A percentile compares a stretch with the other conserved stretches of the same genome.
These are phyloP conservation scores for Lactarius akahatsu DNA, from an alignment of 768 basidiomycete genomes.

Conservation along the genomic window DNA sequence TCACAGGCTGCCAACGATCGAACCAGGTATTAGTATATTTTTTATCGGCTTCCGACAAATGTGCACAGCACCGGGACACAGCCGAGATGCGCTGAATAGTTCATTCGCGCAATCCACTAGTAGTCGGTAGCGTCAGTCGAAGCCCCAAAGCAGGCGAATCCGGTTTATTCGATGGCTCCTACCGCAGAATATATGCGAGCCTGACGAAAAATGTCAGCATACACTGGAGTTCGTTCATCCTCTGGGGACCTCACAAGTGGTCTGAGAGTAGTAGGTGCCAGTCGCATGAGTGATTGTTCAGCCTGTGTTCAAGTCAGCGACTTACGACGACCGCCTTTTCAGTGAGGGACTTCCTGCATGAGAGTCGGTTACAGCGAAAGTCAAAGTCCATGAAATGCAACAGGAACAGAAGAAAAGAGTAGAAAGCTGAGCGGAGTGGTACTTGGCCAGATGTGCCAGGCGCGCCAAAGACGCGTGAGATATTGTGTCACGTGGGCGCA, in stretches of 20 bases:
- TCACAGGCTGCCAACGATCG: slow-evolving; percentile 62
- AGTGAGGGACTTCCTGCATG: slow-evolving; percentile 60
- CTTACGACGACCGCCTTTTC: slow-evolving; percentile 87
- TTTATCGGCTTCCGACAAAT: not conserved
- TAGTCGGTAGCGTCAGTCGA: slow-evolving; percentile 9
- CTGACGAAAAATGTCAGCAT: slow-evolving; percentile 38
- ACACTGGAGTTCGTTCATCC: not conserved
- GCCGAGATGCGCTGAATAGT: slow-evolving; percentile 69
- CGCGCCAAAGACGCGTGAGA: not conserved
- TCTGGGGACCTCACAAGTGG: slow-evolving; percentile 48
- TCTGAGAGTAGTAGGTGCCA: slow-evolving; percentile 41
- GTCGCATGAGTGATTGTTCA: not conserved
- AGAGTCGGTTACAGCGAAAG: slow-evolving; percentile 75
- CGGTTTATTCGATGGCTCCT: not conserved
- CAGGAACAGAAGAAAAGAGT: not conserved
- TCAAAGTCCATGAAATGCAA: slow-evolving; percentile 62
- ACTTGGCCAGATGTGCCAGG: not conserved
- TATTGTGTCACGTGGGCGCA: slow-evolving; percentile 16
- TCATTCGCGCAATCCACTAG: slow-evolving; percentile 84
- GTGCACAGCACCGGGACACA: slow-evolving; percentile 65
- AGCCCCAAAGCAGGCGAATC: not conserved
- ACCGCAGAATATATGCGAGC: slow-evolving; percentile 89
- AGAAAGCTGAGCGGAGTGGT: not conserved
- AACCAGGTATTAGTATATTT: slow-evolving; percentile 9
- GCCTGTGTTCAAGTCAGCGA: not conserved